Base-by-base conservation (phyloP, 352 stramenopile species). In the Pythium biforme region DNA sequence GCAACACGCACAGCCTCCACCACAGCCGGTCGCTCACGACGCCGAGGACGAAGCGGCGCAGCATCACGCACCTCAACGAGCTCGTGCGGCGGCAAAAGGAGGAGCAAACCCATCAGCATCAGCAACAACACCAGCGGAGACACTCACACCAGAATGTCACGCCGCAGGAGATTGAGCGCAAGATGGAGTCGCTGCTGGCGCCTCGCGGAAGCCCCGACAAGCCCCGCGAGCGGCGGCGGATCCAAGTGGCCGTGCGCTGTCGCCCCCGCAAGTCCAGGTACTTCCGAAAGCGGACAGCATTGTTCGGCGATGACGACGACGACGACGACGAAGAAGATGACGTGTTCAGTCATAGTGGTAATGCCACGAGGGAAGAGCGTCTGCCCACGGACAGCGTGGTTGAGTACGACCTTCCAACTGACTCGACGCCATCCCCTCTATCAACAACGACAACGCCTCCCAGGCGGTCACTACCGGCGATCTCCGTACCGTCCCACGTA, bases 231-330 rank as follows among this genome's bases (percentile, higher is more conserved):
- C 29, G 22, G 11, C 67, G 60, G 25, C 33, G 77, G 50, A 81
- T 88, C 20, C 74, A 85, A 59, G 77, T 89, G 12, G 77, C 74
- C n/a, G 68, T 89, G 33, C 70, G 80, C 14, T 89, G 80, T 57
- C 72, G 80, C 12, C 69, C 71, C 11, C 74, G 77, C 1, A 74
- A 72, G 5, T 56, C 39, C 25, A 61, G 63, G 9, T 67, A 64
- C 26, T 22, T 55, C 12, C 40, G 58, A 41, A 40, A 4, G 22
- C 23, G 11, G 37, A 27, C 8, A 33, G 46, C 45, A 0, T 22
- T 22, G 11, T 20, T 41, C 3, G 40, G 62, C 17, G 33, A 62
- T 11, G 53, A 43, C 15, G 34, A 11, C 15, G 34, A 40, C 20
- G 22, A 56, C 25, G 31, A 46, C 19, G 23, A 20, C 12, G 41